Conservation (phyloP, 306 rosid genomes). For the Gillenia trifoliata region DNA sequence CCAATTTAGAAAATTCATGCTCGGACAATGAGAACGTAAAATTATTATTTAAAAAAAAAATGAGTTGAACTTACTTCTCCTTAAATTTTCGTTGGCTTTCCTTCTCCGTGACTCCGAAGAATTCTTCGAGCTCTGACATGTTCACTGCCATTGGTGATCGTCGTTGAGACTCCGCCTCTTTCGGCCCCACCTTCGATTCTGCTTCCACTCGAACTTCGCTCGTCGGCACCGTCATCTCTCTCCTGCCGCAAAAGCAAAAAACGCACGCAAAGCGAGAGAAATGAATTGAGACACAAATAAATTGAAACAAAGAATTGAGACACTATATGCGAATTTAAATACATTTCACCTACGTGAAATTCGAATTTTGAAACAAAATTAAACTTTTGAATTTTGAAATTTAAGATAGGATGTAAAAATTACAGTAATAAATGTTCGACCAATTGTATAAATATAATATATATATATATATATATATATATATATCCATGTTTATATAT, state of each 20-base stretch:
- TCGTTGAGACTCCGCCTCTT: constrained; percentile 31
- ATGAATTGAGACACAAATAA: not conserved
- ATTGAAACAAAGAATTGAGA: constrained; percentile 13
- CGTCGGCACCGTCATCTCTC: constrained; percentile 49
- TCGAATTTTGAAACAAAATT: constrained; percentile 2
- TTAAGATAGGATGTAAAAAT: constrained; percentile 7
- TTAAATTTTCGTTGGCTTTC: constrained; percentile 49
- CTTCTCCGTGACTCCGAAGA: constrained; percentile 67
- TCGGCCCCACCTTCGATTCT: constrained; percentile 38
- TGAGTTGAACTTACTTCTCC: constrained; percentile 40
- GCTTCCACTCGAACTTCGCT: constrained; percentile 29
- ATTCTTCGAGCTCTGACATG: constrained; percentile 67
- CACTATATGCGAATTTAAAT: constrained; percentile 19
- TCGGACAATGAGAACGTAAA: not conserved
- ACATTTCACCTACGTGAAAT: not conserved
- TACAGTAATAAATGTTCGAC: not conserved
- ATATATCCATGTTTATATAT: not conserved
- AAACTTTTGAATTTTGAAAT: constrained; percentile 32
- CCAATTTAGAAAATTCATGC: constrained; percentile 5
- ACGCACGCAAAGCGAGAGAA: constrained; percentile 2
- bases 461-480: not conserved
- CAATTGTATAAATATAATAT: not conserved
- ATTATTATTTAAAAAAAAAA: too few species aligned
- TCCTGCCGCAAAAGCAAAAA: constrained; percentile 35
- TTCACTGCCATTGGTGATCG: constrained; percentile 17